A percentile compares a stretch with the other conserved stretches of the same genome.
Conservation (phyloP, 75 land plant genomes). For the Picea sitchensis region DNA sequence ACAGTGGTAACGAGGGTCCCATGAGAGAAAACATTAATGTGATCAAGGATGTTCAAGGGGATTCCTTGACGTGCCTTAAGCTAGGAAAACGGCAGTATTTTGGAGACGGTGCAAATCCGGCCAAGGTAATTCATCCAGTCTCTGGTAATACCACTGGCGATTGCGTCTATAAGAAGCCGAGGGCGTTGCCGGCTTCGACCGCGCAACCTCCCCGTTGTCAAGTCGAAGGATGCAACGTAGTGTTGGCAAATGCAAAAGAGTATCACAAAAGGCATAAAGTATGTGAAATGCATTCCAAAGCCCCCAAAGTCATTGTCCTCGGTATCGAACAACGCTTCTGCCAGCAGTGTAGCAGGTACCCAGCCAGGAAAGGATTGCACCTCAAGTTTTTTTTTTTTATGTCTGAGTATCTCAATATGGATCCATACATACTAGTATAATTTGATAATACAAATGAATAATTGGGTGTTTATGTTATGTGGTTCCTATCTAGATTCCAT, state of each 20-base stretch:
- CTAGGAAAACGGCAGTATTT: constrained; percentile 8
- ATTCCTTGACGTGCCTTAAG: constrained; percentile 7
- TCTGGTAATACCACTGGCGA: background rate
- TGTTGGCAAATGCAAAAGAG: constrained; percentile 42
- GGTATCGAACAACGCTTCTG: constrained; percentile 57
- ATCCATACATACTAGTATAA: no score
- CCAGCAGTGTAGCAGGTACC: constrained; percentile 65
- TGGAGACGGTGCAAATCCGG: background rate
- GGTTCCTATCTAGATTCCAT: constrained; percentile 49
- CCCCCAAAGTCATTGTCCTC: constrained; percentile 37
- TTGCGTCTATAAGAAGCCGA: background rate
- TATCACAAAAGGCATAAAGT: constrained; percentile 65
- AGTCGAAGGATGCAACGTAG: constrained; percentile 48
- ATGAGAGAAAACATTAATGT: background rate
- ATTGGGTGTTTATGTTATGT: background rate
- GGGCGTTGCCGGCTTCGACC: background rate
- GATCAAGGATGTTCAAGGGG: constrained; percentile 2
- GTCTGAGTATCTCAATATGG: background rate
- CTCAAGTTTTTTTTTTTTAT: no score
- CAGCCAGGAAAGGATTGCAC: background rate
- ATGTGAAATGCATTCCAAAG: constrained; percentile 58
- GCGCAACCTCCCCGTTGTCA: constrained; percentile 47
- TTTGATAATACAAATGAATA: no score
- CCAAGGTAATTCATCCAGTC: background rate
- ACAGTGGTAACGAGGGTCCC: background rate